These are phyloP conservation scores for Trichaptum fuscoviolaceum DNA, from an alignment of 768 basidiomycete genomes.

Conservation along the genomic window DNA sequence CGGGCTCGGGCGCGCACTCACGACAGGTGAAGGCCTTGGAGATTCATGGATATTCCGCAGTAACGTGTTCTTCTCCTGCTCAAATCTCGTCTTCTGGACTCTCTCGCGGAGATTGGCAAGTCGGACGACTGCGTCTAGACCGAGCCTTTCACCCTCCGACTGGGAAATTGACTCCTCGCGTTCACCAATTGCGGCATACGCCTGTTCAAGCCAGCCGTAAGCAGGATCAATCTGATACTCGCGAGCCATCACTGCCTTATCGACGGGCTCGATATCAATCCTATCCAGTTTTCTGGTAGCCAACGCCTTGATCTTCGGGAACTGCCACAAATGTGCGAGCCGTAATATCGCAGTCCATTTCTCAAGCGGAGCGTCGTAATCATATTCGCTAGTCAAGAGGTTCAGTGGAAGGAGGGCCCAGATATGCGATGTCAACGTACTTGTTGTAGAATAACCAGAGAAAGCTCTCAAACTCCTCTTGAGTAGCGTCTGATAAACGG, in stretches of 20 bases:
- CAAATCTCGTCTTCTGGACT: not conserved
- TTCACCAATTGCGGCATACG: conserved; percentile 49
- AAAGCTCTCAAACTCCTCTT: conserved; percentile 24
- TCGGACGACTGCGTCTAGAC: conserved; percentile 48
- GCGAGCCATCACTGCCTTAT: conserved; percentile 26
- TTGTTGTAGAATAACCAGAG: conserved; percentile 30
- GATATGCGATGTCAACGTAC: conserved; percentile 14
- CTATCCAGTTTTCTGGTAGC: conserved; percentile 51
- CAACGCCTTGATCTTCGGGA: conserved; percentile 42
- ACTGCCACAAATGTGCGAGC: conserved; percentile 52
- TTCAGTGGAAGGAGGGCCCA: not conserved
- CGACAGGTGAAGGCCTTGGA: not conserved
- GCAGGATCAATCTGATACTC: not conserved
- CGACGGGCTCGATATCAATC: conserved; percentile 39
- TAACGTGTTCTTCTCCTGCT: not conserved
- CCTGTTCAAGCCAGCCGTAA: not conserved
- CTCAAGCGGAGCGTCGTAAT: conserved; percentile 43
- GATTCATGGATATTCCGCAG: not conserved
- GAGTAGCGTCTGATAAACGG: conserved; percentile 21
- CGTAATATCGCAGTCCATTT: conserved; percentile 49
- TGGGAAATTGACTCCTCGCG: conserved; percentile 46
- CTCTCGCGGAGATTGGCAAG: conserved; percentile 50
- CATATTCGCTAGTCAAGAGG: conserved; percentile 37
- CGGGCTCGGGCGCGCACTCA: too few relatives aligned
- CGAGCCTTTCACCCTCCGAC: conserved; percentile 50